Conservation (phyloP, 805 yeast species). For the Candida argentea region DNA sequence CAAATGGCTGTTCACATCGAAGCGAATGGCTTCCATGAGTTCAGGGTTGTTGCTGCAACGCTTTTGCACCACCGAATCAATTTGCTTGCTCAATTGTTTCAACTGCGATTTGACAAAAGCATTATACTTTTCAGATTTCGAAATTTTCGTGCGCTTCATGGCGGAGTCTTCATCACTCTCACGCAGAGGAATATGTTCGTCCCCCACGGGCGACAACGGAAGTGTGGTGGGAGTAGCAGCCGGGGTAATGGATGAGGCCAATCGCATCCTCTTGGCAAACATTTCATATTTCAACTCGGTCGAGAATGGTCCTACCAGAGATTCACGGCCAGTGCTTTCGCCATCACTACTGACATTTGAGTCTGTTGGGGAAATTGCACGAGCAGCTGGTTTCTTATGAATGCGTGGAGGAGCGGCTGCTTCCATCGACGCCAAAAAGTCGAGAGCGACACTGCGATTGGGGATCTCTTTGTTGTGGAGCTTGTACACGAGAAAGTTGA, state of each 20-base stretch:
- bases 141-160: background rate
- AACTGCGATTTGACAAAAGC: conserved; percentile 2
- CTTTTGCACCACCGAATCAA: conserved; percentile 1
- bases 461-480: conserved; percentile 8
- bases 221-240: background rate
- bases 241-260: background rate
- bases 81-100: conserved; percentile 1
- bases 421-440: conserved; percentile 7
- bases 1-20: background rate
- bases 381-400: background rate
- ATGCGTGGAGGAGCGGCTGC: conserved; percentile 3
- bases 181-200: too few relatives aligned
- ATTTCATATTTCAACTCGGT: background rate
- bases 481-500: conserved; percentile 8
- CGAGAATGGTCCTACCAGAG: background rate
- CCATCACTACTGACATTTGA: background rate
- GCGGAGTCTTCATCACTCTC: background rate
- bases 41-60: conserved; percentile 1
- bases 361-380: background rate
- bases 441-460: conserved; percentile 7
- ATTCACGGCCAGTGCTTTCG: background rate
- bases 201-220: background rate
- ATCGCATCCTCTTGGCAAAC: too few relatives aligned
- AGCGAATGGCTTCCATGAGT: background rate
- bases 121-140: conserved; percentile 1